Base-by-base conservation (phyloP, 2,329 filamentous ascomycete species). In the Epicoccum sorghinum region DNA sequence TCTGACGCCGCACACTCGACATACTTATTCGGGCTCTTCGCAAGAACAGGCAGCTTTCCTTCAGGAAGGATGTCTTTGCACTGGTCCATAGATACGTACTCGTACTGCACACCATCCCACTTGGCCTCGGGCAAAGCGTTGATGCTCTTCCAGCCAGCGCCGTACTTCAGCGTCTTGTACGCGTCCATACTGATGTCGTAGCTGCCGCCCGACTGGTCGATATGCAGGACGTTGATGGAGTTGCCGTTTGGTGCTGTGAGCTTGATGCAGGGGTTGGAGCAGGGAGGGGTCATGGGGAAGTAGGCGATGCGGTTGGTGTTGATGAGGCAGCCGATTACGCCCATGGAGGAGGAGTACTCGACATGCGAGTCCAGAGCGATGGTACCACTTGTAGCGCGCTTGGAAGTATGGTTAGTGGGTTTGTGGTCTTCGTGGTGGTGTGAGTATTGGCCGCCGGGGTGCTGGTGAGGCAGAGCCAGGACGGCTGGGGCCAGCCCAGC, bases 141-240 rank as follows among this genome's bases (percentile, higher is more conserved):
- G 64, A 22, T 76, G 65, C 13, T 70, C 74, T 39, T 83, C 84
- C 52, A 50, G 9, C 77, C 76, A 52, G 77, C 65, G 57, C 83
- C 83, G 29, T 78, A 81, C 60, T 73, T 73, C 37, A 86, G 81
- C 64, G 82, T 82, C 77, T 84, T 85, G 82, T 82, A 86, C 40
- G 83, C 83, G 58, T 86, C 83, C 76, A 86, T 86, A 49, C 77
- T 80, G 73, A 87, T 80, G 71, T 87, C 84, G 69, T 83, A 71
- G 49, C 83, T 83, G 41, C 83, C 83, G 32, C 75, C 77, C 0
- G 83, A 86, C 46, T 77, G 73, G 74, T 86, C 84, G 56, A 86
- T 76, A 68, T 80, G 80, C 55, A 86, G 79, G 45, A 91, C 82
- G 62, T 84, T 78, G 54, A 88, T 70, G 32, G 72, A 77, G 55